A percentile compares a stretch with the other conserved stretches of the same genome.
Evolutionary conservation across 2,329 filamentous ascomycete species (phyloP).

Genomic region (Dothistroma pini): DNA sequence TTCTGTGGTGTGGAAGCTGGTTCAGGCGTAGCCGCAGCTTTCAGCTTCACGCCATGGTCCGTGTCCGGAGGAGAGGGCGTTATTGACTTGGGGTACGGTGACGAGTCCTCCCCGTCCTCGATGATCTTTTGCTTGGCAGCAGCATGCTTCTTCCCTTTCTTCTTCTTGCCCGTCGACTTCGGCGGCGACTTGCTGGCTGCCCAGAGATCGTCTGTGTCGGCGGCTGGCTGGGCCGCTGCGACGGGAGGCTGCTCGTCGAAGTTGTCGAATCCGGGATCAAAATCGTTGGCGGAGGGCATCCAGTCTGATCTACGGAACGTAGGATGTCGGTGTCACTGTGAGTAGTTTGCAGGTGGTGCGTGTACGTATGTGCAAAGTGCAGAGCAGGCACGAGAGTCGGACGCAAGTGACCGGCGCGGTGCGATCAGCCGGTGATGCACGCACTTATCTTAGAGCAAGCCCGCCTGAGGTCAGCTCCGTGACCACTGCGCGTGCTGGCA

Average conservation of each 20-base stretch:
- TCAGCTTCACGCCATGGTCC: conserved; percentile 22
- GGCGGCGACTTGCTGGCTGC: conserved; percentile 13
- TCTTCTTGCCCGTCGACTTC: conserved; percentile 26
- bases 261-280: conserved; percentile 29
- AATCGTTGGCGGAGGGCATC: conserved; percentile 24
- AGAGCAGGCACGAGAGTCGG: background rate
- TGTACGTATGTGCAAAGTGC: background rate
- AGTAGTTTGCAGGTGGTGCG: background rate
- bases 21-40: conserved; percentile 3
- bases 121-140: conserved; percentile 10
- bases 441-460: background rate
- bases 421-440: background rate
- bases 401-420: background rate
- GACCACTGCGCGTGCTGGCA: background rate
- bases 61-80: conserved; percentile 28
- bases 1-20: conserved; percentile 13
- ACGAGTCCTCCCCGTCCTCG: conserved; percentile 27
- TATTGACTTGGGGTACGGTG: conserved; percentile 27
- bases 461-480: background rate
- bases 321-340: background rate
- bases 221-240: conserved; percentile 12
- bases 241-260: conserved; percentile 22
- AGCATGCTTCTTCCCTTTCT: conserved; percentile 27
- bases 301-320: conserved; percentile 13
- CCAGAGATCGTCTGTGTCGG: conserved; percentile 15